Evolutionary conservation across 1,139 yeast genomes (phyloP).

Genomic region (Kodamaea sp.): DNA sequence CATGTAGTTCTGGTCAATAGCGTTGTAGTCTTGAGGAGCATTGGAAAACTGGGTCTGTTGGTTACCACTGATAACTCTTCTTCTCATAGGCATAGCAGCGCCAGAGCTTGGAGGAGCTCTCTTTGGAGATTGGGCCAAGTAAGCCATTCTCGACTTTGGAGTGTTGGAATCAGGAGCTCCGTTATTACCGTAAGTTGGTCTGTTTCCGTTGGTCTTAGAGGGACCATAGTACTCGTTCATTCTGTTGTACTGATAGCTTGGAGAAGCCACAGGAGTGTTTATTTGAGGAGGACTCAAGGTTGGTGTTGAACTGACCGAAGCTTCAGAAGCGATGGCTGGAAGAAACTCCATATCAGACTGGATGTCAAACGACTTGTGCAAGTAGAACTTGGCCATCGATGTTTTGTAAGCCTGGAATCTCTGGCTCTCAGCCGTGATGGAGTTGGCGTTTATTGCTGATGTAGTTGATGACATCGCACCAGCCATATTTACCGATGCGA

Average conservation of each 20-base stretch:
- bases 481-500: too few relatives aligned
- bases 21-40: slow-evolving; percentile 6
- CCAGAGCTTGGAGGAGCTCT: slow-evolving; percentile 16
- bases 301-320: slow-evolving; percentile 1
- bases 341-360: slow-evolving; percentile 76
- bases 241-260: slow-evolving; percentile 13
- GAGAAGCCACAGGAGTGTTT: slow-evolving; percentile 11
- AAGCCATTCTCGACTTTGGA: slow-evolving; percentile 19
- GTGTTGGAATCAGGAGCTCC: slow-evolving; percentile 10
- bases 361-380: slow-evolving; percentile 66
- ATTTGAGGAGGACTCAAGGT: slow-evolving; percentile 5
- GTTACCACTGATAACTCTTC: slow-evolving; percentile 14
- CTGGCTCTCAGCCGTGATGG: slow-evolving; percentile 13
- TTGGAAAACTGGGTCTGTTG: slow-evolving; percentile 4
- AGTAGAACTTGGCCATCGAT: slow-evolving; percentile 53
- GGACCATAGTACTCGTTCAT: slow-evolving; percentile 11
- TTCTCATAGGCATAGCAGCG: slow-evolving; percentile 8
- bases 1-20: slow-evolving; percentile 14
- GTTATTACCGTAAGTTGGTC: slow-evolving; percentile 1
- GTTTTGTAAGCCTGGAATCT: slow-evolving; percentile 24
- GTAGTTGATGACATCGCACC: background rate
- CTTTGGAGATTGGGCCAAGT: slow-evolving; percentile 18
- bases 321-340: slow-evolving; percentile 41
- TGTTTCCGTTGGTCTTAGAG: slow-evolving; percentile 2
- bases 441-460: background rate